Evolutionary conservation across 1,139 yeast genomes (phyloP).

Genomic region (Nadsonia commutata): DNA sequence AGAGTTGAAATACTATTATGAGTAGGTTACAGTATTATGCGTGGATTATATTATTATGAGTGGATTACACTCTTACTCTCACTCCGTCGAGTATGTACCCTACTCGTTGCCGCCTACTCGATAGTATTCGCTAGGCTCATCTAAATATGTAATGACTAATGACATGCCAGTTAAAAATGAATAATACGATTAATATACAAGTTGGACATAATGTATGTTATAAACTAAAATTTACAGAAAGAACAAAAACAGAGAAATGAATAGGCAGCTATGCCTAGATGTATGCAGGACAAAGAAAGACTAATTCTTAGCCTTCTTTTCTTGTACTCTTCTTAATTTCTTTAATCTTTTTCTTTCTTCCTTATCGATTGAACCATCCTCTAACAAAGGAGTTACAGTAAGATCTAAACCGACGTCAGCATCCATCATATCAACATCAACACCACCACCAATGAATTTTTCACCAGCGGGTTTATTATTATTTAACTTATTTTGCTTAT

Average conservation of each 20-base stretch:
- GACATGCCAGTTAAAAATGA: too few relatives aligned
- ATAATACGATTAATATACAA: too few relatives aligned
- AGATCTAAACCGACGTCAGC: background rate
- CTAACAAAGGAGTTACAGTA: background rate
- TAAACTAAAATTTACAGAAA: background rate
- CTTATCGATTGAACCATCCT: background rate
- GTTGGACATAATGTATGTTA: background rate
- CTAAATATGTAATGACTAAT: too few relatives aligned
- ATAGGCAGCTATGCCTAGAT: background rate
- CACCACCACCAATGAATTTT: background rate
- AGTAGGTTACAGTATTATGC: too few relatives aligned
- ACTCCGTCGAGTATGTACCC: too few relatives aligned
- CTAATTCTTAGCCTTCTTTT: background rate
- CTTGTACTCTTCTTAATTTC: background rate
- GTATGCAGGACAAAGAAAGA: background rate
- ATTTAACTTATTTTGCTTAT: background rate
- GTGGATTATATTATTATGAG: too few relatives aligned
- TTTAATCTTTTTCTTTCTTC: background rate
- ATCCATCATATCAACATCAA: background rate
- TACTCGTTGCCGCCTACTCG: too few relatives aligned
- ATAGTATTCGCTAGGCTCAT: too few relatives aligned
- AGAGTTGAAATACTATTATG: background rate
- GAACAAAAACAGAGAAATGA: background rate
- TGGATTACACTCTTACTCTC: too few relatives aligned
- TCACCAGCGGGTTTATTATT: background rate